Evolutionary conservation across 2,329 filamentous ascomycete species (phyloP), one percentile per base, ranked within the genome.

Genomic region (Penicillium sp.): DNA sequence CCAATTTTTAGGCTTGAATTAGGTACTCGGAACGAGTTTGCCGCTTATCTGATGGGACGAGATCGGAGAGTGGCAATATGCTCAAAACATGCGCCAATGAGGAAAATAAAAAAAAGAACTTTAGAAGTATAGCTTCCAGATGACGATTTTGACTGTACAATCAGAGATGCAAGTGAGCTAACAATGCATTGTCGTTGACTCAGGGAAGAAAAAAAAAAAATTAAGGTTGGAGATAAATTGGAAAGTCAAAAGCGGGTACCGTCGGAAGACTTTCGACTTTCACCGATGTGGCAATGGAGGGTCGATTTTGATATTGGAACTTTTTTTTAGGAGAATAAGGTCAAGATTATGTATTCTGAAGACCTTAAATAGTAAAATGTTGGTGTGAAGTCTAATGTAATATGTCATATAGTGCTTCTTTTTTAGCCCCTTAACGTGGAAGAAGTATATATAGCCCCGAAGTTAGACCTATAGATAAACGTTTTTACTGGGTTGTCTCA

Each of bases 201-300:
- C 45, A 51, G 41, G 50, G 9, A 11, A n/a, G 9, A 8, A 44
- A 44, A 27, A n/a, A n/a, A 55, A 60, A 64, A 61, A 63, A 57
- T 63, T 65, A 63, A 66, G 59, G 62, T 65, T 64, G 56, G 21
- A 39, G 46, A 39, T 25, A 47, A 51, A 58, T 44, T 27, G 23
- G 5, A 61, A 63, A 61, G 63, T 40, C 60, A 65, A 67, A 66
- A 65, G 63, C 63, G 64, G 65, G 65, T 67, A 66, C 62, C 57
- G 41, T 59, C 65, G 65, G 64, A 63, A 58, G 25, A 23, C 23
- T 23, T 23, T 23, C 23, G 47, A 33, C 31, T 53, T 61, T 34
- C 50, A 39, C 55, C 53, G 58, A 58, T 48, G 62, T 63, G 62
- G 60, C 60, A 48, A 63, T 48, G 45, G 19, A 13, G 16, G 31